A percentile compares a stretch with the other conserved stretches of the same genome.
Evolutionary conservation across 345 rosid species (phyloP).

Genomic region (Chamaenerion angustifolium): DNA sequence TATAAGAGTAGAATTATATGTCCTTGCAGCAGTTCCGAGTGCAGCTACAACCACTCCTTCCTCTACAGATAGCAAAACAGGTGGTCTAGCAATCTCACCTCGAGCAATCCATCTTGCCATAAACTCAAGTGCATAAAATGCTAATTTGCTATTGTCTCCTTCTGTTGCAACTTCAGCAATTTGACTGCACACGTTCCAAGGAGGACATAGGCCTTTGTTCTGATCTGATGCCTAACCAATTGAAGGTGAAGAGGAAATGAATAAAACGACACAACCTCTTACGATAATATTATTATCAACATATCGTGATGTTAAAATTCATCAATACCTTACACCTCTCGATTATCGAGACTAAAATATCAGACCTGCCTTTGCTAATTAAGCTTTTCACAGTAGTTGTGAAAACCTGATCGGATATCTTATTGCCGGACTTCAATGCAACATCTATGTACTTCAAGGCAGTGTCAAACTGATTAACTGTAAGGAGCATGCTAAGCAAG

Average conservation of each 20-base stretch:
- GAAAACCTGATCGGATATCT: constrained; percentile 45
- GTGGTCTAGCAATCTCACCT: constrained; percentile 59
- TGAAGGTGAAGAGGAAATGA: constrained; percentile 1
- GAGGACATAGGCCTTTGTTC: constrained; percentile 74
- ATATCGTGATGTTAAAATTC: background rate
- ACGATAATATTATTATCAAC: too few species aligned
- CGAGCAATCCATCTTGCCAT: constrained; percentile 68
- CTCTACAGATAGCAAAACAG: constrained; percentile 49
- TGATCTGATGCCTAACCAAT: constrained; percentile 52
- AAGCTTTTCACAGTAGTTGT: constrained; percentile 45
- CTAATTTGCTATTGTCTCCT: constrained; percentile 67
- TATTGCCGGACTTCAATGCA: constrained; percentile 43
- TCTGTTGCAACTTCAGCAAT: constrained; percentile 64
- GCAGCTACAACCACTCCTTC: constrained; percentile 72
- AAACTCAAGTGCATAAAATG: constrained; percentile 68
- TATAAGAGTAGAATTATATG: constrained; percentile 45
- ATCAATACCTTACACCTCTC: constrained; percentile 78
- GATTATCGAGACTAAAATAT: constrained; percentile 52
- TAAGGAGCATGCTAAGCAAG: constrained; percentile 50
- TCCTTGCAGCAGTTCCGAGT: constrained; percentile 82
- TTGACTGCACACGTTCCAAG: constrained; percentile 51
- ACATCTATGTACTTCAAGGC: constrained; percentile 54
- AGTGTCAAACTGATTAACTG: constrained; percentile 30
- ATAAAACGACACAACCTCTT: background rate
- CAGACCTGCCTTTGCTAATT: constrained; percentile 38